Evolutionary conservation across 148 eudicot genomes (phyloP).

Genomic region (Camellia lanceoleosa): DNA sequence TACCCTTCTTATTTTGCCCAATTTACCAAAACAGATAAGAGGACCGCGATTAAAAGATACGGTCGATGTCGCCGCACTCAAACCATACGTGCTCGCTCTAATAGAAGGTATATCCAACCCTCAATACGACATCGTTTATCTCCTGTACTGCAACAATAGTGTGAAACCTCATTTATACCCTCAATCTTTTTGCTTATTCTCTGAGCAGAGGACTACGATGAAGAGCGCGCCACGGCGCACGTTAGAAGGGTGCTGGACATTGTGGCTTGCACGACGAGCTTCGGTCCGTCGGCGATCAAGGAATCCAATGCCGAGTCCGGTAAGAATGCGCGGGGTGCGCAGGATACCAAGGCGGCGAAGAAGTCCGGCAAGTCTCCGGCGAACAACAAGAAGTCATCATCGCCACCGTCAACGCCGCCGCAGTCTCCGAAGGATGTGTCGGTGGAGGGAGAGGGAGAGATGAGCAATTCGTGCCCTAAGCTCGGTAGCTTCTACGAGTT

Average conservation of each 20-base stretch:
- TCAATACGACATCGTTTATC: conserved; percentile 26
- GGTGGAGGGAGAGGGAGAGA: conserved; percentile 81
- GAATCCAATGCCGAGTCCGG: conserved; percentile 35
- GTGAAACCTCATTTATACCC: conserved; percentile 18
- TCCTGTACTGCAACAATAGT: neutral
- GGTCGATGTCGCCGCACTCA: conserved; percentile 87
- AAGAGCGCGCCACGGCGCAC: conserved; percentile 74
- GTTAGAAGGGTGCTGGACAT: conserved; percentile 84
- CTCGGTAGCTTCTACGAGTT: conserved; percentile 92
- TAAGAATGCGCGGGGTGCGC: conserved; percentile 42
- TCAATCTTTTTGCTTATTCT: conserved; percentile 5
- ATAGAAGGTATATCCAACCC: conserved; percentile 57
- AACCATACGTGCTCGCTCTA: conserved; percentile 75
- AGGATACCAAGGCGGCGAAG: conserved; percentile 39
- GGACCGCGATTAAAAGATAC: conserved; percentile 84
- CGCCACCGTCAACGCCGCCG: conserved; percentile 26
- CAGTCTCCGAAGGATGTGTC: conserved; percentile 51
- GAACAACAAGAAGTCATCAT: conserved; percentile 17
- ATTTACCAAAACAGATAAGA: conserved; percentile 52
- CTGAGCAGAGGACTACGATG: conserved; percentile 78
- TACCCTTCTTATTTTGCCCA: conserved; percentile 9
- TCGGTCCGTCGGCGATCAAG: conserved; percentile 59
- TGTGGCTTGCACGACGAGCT: conserved; percentile 88
- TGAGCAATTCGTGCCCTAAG: conserved; percentile 73
- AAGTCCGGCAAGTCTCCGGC: conserved; percentile 44